phyloP scores from a whole-genome alignment of 768 basidiomycete genomes.

The Megacollybia marginata region DNA sequence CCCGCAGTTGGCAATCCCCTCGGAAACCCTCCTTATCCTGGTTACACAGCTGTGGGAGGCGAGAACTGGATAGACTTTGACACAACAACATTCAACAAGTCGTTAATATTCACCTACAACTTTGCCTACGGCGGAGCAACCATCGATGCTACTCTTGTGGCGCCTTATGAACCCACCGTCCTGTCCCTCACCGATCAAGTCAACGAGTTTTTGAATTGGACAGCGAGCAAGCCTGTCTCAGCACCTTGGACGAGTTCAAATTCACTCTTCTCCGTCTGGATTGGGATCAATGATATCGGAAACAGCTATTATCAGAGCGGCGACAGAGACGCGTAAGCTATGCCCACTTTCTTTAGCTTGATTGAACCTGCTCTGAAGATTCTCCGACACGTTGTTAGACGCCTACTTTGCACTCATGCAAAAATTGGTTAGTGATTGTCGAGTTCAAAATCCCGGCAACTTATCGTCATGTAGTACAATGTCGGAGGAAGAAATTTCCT shows the following conservation, averaged over 20 bases:
- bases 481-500: slow-evolving; percentile 51
- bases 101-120: slow-evolving; percentile 52
- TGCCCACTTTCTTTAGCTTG: neutral
- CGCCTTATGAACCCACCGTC: slow-evolving; percentile 43
- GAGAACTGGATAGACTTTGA: slow-evolving; percentile 54
- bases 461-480: slow-evolving; percentile 24
- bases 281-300: slow-evolving; percentile 67
- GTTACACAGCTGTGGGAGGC: slow-evolving; percentile 46
- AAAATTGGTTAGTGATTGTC: slow-evolving; percentile 30
- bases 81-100: slow-evolving; percentile 45
- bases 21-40: slow-evolving; percentile 49
- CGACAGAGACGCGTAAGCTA: slow-evolving; percentile 39
- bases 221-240: slow-evolving; percentile 37
- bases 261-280: slow-evolving; percentile 60
- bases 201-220: slow-evolving; percentile 43
- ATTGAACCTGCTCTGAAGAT: slow-evolving; percentile 19
- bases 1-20: slow-evolving; percentile 41
- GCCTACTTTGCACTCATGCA: slow-evolving; percentile 44
- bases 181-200: slow-evolving; percentile 56
- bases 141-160: slow-evolving; percentile 50
- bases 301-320: slow-evolving; percentile 43
- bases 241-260: slow-evolving; percentile 52
- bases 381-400: slow-evolving; percentile 39
- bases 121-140: slow-evolving; percentile 64
- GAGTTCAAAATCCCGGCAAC: slow-evolving; percentile 1